These are phyloP conservation scores for Spergularia azorica DNA, from an alignment of 179 eudicot genomes.

Conservation along the genomic window DNA sequence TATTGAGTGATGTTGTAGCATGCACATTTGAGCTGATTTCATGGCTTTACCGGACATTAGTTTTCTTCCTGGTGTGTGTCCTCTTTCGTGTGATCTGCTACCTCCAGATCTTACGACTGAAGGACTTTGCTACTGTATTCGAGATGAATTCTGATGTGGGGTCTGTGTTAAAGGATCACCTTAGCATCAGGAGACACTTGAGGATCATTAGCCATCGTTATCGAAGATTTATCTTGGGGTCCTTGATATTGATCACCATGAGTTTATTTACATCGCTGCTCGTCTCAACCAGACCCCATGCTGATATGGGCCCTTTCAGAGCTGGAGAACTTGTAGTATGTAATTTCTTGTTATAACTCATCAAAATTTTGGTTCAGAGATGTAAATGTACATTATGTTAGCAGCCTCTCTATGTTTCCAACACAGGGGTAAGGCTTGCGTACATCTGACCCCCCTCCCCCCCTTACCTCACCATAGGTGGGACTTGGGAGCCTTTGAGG, in stretches of 20 bases:
- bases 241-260: slow-evolving; percentile 63
- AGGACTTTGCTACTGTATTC: slow-evolving; percentile 83
- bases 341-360: slow-evolving; percentile 3
- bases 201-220: slow-evolving; percentile 85
- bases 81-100: slow-evolving; percentile 92
- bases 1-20: slow-evolving; percentile 61
- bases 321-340: slow-evolving; percentile 92
- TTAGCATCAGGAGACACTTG: slow-evolving; percentile 81
- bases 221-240: slow-evolving; percentile 62
- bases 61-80: slow-evolving; percentile 86
- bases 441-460: no score
- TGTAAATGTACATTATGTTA: not conserved
- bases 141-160: slow-evolving; percentile 74
- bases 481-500: no score
- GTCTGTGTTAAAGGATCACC: slow-evolving; percentile 71
- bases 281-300: slow-evolving; percentile 54
- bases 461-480: no score
- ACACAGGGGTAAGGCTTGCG: no score
- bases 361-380: not conserved
- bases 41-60: slow-evolving; percentile 86
- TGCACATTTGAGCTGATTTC: slow-evolving; percentile 81
- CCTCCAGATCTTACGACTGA: slow-evolving; percentile 87
- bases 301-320: slow-evolving; percentile 55
- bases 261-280: slow-evolving; percentile 72
- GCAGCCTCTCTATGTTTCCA: not conserved